Evolutionary conservation across 129 eudicot genomes (phyloP).

Genomic region (Chrysanthemum seticuspe): DNA sequence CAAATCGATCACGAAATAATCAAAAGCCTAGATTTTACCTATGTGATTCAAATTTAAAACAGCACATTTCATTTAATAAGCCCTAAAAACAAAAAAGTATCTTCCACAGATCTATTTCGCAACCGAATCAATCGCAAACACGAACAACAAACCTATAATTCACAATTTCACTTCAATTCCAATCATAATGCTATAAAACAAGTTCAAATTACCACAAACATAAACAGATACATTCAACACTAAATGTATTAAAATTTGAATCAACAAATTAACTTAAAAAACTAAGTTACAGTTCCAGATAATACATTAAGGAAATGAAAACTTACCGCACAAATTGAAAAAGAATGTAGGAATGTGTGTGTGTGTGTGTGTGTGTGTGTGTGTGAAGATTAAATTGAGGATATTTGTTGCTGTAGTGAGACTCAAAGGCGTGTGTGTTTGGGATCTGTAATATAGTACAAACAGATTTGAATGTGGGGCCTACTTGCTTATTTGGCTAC

Average conservation of each 20-base stretch:
- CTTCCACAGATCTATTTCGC: constrained; percentile 14
- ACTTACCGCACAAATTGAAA: no score
- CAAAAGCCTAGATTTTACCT: no score
- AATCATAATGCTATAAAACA: constrained; percentile 18
- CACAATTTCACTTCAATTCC: background rate
- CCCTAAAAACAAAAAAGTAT: constrained; percentile 22
- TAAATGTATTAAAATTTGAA: background rate
- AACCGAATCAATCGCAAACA: background rate
- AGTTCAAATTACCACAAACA: constrained; percentile 18
- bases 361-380: no score
- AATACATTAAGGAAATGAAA: background rate
- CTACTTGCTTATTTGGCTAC: constrained; percentile 8
- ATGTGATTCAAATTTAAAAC: background rate
- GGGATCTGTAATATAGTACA: background rate
- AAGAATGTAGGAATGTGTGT: no score
- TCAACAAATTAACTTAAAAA: background rate
- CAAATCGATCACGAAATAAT: background rate
- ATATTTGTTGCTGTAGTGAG: no score
- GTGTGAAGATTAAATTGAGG: no score
- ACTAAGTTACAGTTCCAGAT: constrained; percentile 10
- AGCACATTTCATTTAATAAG: background rate
- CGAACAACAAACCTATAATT: background rate
- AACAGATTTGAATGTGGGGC: background rate
- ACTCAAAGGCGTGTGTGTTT: background rate
- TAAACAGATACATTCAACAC: background rate